Evolutionary conservation across 768 basidiomycete species (phyloP).

Genomic region (Sutorius australiensis): DNA sequence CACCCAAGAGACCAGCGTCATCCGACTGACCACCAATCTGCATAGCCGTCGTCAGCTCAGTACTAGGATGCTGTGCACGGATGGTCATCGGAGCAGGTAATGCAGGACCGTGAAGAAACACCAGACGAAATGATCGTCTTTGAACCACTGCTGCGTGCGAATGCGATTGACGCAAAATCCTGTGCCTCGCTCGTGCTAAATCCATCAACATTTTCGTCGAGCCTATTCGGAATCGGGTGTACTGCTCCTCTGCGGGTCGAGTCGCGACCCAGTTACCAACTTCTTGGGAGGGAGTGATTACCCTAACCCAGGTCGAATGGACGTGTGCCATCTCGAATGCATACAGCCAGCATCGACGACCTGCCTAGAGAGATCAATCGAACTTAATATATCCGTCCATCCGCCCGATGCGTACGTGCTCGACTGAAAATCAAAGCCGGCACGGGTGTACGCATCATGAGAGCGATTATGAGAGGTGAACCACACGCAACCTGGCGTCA

Average conservation of each 20-base stretch:
- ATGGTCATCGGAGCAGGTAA: not conserved
- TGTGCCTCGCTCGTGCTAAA: not conserved
- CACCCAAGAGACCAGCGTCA: conserved; percentile 2
- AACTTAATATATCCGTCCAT: not conserved
- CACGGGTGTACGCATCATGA: no score
- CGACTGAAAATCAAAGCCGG: no score
- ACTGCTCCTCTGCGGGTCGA: not conserved
- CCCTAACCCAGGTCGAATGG: not conserved
- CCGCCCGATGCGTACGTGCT: not conserved
- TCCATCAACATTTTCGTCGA: not conserved
- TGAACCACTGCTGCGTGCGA: not conserved
- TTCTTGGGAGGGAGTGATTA: not conserved
- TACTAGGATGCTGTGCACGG: conserved; percentile 9
- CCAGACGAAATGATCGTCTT: not conserved
- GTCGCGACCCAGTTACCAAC: no score
- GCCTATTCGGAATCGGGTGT: no score
- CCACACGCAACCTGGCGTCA: conserved; percentile 8
- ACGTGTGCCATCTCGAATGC: not conserved
- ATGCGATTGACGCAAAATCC: no score
- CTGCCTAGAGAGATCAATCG: not conserved
- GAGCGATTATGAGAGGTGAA: conserved; percentile 9
- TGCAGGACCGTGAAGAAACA: not conserved
- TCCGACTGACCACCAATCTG: conserved; percentile 1
- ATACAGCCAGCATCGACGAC: not conserved
- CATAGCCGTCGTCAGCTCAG: not conserved